Conservation (phyloP, 495 filamentous ascomycete species). For the Penicillium cinerascens region DNA sequence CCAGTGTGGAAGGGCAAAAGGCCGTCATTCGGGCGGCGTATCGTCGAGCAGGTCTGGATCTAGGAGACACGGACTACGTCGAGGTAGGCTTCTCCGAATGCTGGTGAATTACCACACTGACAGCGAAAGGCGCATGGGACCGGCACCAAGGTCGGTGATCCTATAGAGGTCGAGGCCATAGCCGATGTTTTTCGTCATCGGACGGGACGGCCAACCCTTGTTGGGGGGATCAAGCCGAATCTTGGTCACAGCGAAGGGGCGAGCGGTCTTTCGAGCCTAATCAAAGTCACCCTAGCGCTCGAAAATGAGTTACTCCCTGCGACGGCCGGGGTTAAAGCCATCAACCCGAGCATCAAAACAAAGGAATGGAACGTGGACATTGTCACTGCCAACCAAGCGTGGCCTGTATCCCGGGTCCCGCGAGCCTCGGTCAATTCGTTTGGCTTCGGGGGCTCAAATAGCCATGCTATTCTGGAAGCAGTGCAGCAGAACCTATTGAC, state of each 20-base stretch:
- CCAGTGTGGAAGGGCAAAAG: constrained; percentile 13
- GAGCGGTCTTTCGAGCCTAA: constrained; percentile 7
- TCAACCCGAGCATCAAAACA: constrained; percentile 2
- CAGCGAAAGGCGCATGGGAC: constrained; percentile 11
- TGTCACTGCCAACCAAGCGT: background rate
- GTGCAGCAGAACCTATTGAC: background rate
- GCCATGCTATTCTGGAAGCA: constrained; percentile 6
- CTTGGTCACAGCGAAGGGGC: background rate
- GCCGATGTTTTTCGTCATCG: background rate
- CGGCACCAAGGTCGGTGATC: background rate
- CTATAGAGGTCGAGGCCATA: background rate
- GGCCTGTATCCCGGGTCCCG: background rate
- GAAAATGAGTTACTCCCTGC: constrained; percentile 11
- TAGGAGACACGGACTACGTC: constrained; percentile 28
- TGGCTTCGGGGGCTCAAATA: constrained; percentile 9
- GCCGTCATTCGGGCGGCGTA: constrained; percentile 22
- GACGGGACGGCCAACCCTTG: background rate
- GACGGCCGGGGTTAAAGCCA: background rate
- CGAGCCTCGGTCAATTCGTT: constrained; percentile 9
- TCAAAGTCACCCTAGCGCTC: constrained; percentile 22
- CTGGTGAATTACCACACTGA: too few relatives aligned
- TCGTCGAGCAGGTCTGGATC: constrained; percentile 14
- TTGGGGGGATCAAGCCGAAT: background rate
- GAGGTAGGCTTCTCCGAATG: too few relatives aligned
- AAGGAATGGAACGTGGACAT: background rate